Base-by-base conservation (phyloP, 106 monocot genomes). In the Posidonia australis region DNA sequence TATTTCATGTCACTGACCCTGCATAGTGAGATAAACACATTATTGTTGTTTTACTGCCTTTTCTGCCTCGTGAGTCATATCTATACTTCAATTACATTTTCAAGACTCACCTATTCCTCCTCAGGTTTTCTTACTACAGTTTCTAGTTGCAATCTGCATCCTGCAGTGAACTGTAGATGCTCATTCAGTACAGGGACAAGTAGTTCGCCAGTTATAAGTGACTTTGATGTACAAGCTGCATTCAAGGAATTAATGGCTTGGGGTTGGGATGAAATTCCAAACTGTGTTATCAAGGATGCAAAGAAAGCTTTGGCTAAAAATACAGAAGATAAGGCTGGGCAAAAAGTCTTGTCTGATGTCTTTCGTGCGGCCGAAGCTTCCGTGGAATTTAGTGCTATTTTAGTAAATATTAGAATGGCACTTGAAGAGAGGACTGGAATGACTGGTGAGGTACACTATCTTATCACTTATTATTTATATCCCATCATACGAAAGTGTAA, bases 201-300 rank as follows among this genome's bases (percentile, higher is more conserved):
- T 12, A 73, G 64, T 12, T 74, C 84, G 54, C 84, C 88, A 44
- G 20, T 46, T 16, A 72, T 88, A 31, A 67, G 61, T 9, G 90
- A 98, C 60, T 78, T 84, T 43, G 96, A 98, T 2, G 64, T 90
- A 19, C 69, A 82, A 79, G 48, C 70, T 67, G 84, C 90, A 56
- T 82, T 87, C 44, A 98, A 87, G 87, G 90, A 98, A 80, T 65
- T 98, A 64, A 77, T 98, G 84, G 96, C 96, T 54, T 63, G 68
- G 25, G 74, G 27, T 49, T 98, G 96, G 96, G 83, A 82, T 73
- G 87, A 85, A 61, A 78, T 90, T 51, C 96, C 96, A 53, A 71
- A 87, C 4, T 71, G 82, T 43, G 78, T 87, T 18, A 62, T 77
- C 27, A 45, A 32, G 32, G 78, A 79, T 67, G 78, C 67, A n/a